Base-by-base conservation (phyloP, 2,329 filamentous ascomycete genomes). In the Chrysoporthe puriensis region DNA sequence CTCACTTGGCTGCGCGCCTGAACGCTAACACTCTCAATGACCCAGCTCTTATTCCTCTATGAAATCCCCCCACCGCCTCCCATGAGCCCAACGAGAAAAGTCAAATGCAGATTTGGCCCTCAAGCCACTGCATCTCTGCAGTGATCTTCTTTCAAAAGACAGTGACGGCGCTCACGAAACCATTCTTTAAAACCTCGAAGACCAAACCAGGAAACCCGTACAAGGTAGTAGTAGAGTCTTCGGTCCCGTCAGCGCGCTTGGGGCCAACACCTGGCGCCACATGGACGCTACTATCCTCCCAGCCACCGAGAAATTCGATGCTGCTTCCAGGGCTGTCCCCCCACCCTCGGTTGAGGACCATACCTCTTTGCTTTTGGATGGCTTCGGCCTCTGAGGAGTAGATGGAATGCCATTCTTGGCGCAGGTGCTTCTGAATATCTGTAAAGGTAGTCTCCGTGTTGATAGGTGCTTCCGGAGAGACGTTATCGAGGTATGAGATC, bases 101-200 rank as follows among this genome's bases (percentile, higher is more conserved):
- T 54, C 16, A 21, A 32, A 13, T 11, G 32, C 32, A 54, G 16
- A 9, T 34, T 16, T 32, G 11, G 4, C 5, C 44, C 16, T 21
- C 14, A 14, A 7, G 32, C 50, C 26, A 54, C 16, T 54, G 50
- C 1, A 14, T 32, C 48, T 21, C 11, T 52, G 48, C 9, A 52
- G 9, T 13, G 21, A 52, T 11, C 14, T 4, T 54, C 26, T 16
- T 16, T 60, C 57, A 60, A 43, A 60, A 97, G 34, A 97, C 89
- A 11, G 95, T 98, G 77, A 98, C 83, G 36, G 92, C 91, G 78
- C 93, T 96, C 34, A 99, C 92, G 70, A 89, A 90, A 4, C 92
- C 94, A 76, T 97, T 97, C 87, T 92, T 94, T 78, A 98, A 80
- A 40, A 99, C 95, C 80, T 99, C 96, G 81, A 99, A 98, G 59